Percentiles rank a stretch among this genome's conserved stretches.
Conservation (phyloP, 257 asterid genomes). For the Solanum virginianum region DNA sequence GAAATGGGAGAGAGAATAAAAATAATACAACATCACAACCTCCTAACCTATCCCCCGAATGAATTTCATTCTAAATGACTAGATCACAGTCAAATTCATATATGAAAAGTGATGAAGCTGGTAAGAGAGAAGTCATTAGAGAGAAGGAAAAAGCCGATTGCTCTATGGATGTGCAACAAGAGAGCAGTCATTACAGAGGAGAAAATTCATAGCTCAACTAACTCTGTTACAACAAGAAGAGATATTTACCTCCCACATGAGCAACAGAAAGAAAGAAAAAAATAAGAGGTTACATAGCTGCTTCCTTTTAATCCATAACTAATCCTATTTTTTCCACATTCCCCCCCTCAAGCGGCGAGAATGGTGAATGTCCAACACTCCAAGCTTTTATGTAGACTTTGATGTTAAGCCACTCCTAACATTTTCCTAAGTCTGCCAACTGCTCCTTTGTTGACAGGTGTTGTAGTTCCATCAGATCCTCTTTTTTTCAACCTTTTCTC, state of each 20-base stretch:
- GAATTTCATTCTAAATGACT: not conserved
- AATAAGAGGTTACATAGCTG: not conserved
- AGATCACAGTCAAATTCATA: not conserved
- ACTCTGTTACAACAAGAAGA: not conserved
- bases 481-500: not conserved
- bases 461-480: not conserved
- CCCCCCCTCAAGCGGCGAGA: not conserved
- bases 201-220: not conserved
- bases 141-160: not conserved
- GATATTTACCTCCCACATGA: not conserved
- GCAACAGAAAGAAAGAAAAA: not conserved
- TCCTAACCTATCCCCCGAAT: not conserved
- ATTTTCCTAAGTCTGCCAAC: not conserved
- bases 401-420: not conserved
- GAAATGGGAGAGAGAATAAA: not conserved
- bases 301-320: not conserved
- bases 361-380: not conserved
- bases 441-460: not conserved
- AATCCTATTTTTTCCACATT: not conserved
- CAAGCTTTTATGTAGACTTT: not conserved
- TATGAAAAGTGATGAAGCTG: not conserved
- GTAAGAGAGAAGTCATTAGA: not conserved
- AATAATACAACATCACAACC: not conserved
- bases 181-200: not conserved
- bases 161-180: not conserved